These are phyloP conservation scores for Durotheca rogersii DNA, from an alignment of 495 filamentous ascomycete genomes.

Conservation along the genomic window DNA sequence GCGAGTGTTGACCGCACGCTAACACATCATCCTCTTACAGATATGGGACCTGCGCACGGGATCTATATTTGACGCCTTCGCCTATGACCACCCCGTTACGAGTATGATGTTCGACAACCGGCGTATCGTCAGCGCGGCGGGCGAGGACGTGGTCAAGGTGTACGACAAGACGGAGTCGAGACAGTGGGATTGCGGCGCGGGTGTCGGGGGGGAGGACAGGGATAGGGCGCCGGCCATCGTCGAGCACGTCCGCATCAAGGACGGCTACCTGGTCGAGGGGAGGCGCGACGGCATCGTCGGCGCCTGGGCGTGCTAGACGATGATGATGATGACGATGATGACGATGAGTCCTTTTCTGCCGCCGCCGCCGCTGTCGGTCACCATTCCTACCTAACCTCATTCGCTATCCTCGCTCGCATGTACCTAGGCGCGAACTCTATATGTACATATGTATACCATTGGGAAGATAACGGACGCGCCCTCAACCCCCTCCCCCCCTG, in stretches of 20 bases:
- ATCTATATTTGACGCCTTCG: conserved; percentile 93
- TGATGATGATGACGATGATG: no score
- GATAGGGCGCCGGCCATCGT: conserved; percentile 66
- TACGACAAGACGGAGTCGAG: conserved; percentile 95
- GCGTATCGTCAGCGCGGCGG: conserved; percentile 86
- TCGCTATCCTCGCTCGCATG: neutral
- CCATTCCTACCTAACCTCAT: neutral
- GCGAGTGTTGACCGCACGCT: no score
- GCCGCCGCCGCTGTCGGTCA: neutral
- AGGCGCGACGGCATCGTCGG: conserved; percentile 85
- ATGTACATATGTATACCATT: neutral
- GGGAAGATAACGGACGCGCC: neutral
- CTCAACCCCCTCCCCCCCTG: no score
- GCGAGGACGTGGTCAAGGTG: conserved; percentile 91
- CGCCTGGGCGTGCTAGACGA: conserved; percentile 86
- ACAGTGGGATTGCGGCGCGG: conserved; percentile 96
- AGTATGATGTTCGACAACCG: conserved; percentile 97
- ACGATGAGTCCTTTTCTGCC: no score
- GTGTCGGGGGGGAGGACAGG: conserved; percentile 63
- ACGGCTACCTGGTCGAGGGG: conserved; percentile 92
- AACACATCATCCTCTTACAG: conserved; percentile 45
- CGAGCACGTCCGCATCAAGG: conserved; percentile 85
- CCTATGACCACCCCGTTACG: conserved; percentile 89
- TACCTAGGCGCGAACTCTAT: neutral
- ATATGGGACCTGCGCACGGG: conserved; percentile 99